phyloP scores from a whole-genome alignment of 805 yeast species.

The Metschnikowia continentalis region DNA sequence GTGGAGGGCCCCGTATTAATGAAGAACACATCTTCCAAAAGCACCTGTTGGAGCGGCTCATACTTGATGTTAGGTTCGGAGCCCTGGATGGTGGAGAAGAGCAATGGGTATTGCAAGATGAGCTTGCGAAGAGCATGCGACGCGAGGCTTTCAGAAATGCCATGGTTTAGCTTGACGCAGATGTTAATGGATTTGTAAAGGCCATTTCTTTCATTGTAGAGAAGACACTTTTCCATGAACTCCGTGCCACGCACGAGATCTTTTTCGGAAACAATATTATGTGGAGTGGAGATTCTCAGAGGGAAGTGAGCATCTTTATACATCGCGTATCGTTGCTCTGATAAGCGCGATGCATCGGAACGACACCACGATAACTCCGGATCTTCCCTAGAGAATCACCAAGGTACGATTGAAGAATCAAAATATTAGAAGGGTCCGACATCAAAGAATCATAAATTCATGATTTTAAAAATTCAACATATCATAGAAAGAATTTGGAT shows the following conservation, averaged over 20 bases:
- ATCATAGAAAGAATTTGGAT: no score
- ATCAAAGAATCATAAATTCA: no score
- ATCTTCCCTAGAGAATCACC: no score
- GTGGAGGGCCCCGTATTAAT: neutral
- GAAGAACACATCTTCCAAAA: slow-evolving; percentile 6
- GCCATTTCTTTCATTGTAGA: slow-evolving; percentile 7
- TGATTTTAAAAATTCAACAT: no score
- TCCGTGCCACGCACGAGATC: slow-evolving; percentile 8
- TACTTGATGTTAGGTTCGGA: slow-evolving; percentile 6
- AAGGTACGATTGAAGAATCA: no score
- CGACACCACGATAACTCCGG: neutral
- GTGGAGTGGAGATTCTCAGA: no score
- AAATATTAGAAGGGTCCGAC: no score
- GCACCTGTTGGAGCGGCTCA: slow-evolving; percentile 7
- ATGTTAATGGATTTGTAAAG: slow-evolving; percentile 9
- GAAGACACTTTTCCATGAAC: slow-evolving; percentile 7
- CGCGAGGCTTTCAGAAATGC: slow-evolving; percentile 3
- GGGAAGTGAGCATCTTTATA: neutral
- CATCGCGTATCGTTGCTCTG: neutral
- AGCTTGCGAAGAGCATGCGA: slow-evolving; percentile 8
- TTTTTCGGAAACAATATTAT: neutral
- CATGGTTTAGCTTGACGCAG: slow-evolving; percentile 5
- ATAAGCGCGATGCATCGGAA: neutral
- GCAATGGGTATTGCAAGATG: slow-evolving; percentile 10
- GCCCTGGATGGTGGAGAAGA: slow-evolving; percentile 6